Evolutionary conservation across 345 rosid genomes (phyloP), one percentile per base, ranked within the genome.

Genomic region (Salix arbutifolia): DNA sequence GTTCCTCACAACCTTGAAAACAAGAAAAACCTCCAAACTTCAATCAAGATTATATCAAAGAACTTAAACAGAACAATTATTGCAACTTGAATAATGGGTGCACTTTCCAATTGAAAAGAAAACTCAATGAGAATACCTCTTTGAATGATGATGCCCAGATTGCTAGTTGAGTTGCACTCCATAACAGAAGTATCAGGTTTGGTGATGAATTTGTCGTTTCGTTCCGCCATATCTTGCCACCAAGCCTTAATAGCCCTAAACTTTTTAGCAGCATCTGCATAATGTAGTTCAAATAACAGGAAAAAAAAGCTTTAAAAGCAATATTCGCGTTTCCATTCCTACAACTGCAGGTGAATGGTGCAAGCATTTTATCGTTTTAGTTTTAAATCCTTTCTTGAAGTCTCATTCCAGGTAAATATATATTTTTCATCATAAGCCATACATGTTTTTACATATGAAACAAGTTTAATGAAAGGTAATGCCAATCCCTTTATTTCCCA

Each of bases 151-250:
- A 71, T 80, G 58, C 66, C 75, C 67, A 61, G 38, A 66, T 80
- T 84, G 46, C 77, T 79, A 65, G 78, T 72, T 83, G 83, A 78
- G 33, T 65, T 37, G 82, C 56, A 58, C 76, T 79, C 81, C 67
- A 70, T 77, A 77, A 80, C 71, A 73, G 86, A 74, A 77, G 46
- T 65, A 72, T 56, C 72, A 79, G 87, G 68, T 83, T 83, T 86
- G 56, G 78, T 73, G 75, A 74, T 81, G 78, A 84, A 71, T 48
- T 19, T 84, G 64, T 76, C 82, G 80, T 84, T 90, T 77, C 77
- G 80, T 80, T 81, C 92, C 48, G 93, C 90, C 97, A 93, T 91
- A 67, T 87, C 89, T 84, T 78, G 96, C 99, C 99, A 95, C 98
- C 99, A 93, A 74, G 96, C 88, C 81, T 88, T 92, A 73, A 95